Evolutionary conservation across 306 rosid species (phyloP), one percentile per base, ranked within the genome.

Genomic region (Cucurbita ficifolia): DNA sequence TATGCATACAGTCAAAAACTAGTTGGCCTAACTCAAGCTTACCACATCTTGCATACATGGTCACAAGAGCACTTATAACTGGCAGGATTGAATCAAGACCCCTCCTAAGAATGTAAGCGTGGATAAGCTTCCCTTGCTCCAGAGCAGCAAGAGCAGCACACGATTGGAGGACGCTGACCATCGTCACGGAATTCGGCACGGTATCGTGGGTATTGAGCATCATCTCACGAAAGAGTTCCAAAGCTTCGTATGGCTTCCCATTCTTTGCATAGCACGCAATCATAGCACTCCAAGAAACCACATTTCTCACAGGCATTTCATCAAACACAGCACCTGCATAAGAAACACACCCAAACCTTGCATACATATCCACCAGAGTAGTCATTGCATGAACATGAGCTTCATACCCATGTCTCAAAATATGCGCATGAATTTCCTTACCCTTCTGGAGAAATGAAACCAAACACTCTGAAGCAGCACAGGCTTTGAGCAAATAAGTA

Each of bases 201-300:
- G 83, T 83, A 70, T 88, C 88, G 22, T 77, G 46, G 64, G 83
- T 87, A 70, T 87, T 86, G 13, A 63, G 81, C 82, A 88, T 80
- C 98, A 93, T 93, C 74, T 72, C 77, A 64, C 78, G 80, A 82
- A 93, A 90, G 52, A 90, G 83, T 79, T 90, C 93, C 84, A 90
- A 78, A 68, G 98, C 96, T 85, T 86, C 87, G 70, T 78, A 72
- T 13, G 97, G 84, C 84, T 81, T 84, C 22, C 78, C 97, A 80
- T 91, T 91, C 85, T 88, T 91, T 8, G 87, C 90, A 82, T 80
- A 88, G 72, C 96, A 91, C 0, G 97, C 92, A 81, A 91, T 88
- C 96, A 88, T 87, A 77, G 97, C 97, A 84, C 97, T 91, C 97
- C 97, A 91, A 10, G 98, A 87, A 71, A 93, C 96, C 68, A 84